Base-by-base conservation (phyloP, 1,139 yeast genomes). In the Kodamaea sp. region DNA sequence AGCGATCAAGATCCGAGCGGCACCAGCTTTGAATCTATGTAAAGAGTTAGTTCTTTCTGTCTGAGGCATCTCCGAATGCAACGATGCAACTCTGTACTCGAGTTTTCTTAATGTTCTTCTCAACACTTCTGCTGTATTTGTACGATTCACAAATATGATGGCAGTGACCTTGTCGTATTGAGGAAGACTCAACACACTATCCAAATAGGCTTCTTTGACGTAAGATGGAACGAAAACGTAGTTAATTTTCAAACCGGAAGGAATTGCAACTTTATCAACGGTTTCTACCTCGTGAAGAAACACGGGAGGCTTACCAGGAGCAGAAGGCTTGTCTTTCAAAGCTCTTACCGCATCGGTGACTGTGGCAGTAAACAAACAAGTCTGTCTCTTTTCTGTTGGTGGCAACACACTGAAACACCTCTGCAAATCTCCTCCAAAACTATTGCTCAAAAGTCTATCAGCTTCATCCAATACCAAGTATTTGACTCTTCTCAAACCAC, bases 31-130 rank as follows among this genome's bases (percentile, higher is more conserved):
- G 63, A 92, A 92, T 53, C 97, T 70, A 46, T 90, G 97, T 39
- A 92, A 66, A 0, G 97, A 85, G 56, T 86, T 88, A 8, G 92
- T 82, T 60, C 99, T 76, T 57, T 92, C 97, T 21, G 74, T 63
- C 62, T 92, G 99, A 0, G 94, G 90, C 95, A 92, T 83, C 54
- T 89, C 92, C 1, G 98, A 90, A 55, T 94, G 98, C 38, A 92
- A 66, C 1, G 97, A 85, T 0, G 97, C 86, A 5, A 87, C 94
- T 42, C 92, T 70, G 23, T 89, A 73, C 14, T 83, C 95, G 42
- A 92, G 58, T 32, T 77, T 73, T 41, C 87, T 73, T 29, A 92
- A 66, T 22, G 88, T 78, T 51, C 97, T 73, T 51, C 95, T 71
- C 34, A 92, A 62, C 12, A 86, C 70, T 63, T 92, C 98, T 1